These are phyloP conservation scores for Fusarium sp. DNA, from an alignment of 2,329 filamentous ascomycete species.

Conservation along the genomic window DNA sequence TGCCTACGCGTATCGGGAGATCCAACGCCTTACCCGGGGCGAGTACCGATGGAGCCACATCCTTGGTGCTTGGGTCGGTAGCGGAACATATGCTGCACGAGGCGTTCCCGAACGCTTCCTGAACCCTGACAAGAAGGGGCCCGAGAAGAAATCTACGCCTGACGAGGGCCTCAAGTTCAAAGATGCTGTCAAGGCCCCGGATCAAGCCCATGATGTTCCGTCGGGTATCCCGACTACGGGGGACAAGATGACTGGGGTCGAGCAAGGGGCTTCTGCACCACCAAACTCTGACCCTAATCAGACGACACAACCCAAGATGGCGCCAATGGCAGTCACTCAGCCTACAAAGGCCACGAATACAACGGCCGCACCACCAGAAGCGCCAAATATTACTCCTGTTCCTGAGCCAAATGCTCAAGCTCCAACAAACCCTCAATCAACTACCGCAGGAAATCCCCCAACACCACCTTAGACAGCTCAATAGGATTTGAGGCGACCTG, in stretches of 20 bases:
- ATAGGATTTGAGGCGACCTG: background rate
- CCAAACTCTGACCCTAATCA: constrained; percentile 10
- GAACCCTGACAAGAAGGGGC: constrained; percentile 47
- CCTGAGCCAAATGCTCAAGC: background rate
- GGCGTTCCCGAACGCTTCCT: constrained; percentile 84
- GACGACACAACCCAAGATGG: background rate
- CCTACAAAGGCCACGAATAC: constrained; percentile 2
- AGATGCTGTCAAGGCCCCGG: constrained; percentile 20
- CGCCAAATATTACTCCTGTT: background rate
- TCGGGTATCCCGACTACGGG: background rate
- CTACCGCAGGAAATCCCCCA: background rate
- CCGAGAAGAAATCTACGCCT: constrained; percentile 26
- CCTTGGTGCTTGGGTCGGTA: constrained; percentile 84
- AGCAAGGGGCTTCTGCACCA: background rate
- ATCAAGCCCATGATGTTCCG: constrained; percentile 19
- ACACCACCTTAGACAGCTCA: background rate
- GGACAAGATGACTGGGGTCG: background rate
- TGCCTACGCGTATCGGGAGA: constrained; percentile 79
- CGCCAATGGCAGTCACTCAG: background rate
- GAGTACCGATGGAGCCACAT: constrained; percentile 84
- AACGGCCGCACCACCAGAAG: constrained; percentile 3
- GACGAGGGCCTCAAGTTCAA: constrained; percentile 24
- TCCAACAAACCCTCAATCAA: background rate
- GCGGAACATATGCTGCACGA: constrained; percentile 66
- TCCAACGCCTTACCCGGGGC: constrained; percentile 75